Evolutionary conservation across 768 basidiomycete genomes (phyloP).

Genomic region (Hemileccinum rubropunctum): DNA sequence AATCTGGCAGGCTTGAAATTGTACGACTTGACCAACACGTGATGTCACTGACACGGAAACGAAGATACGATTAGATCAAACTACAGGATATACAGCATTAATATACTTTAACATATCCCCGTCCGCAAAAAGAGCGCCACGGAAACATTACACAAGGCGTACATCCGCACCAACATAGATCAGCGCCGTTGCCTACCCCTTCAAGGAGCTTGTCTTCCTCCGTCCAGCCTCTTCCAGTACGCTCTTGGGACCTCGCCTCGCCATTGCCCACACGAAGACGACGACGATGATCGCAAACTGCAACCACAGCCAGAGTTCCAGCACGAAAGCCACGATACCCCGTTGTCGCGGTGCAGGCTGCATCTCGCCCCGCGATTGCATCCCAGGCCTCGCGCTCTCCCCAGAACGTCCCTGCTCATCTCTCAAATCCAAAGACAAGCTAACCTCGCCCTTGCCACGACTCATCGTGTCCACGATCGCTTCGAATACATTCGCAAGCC

Average conservation of each 20-base stretch:
- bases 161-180: constrained; percentile 7
- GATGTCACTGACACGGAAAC: background rate
- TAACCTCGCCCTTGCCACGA: constrained; percentile 15
- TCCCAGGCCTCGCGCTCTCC: background rate
- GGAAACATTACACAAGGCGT: constrained; percentile 3
- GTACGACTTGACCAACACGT: no score
- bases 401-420: constrained; percentile 6
- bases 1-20: no score
- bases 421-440: constrained; percentile 8
- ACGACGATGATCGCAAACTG: constrained; percentile 74
- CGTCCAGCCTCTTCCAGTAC: constrained; percentile 51
- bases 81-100: constrained; percentile 20
- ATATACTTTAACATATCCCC: constrained; percentile 19
- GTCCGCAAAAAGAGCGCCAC: constrained; percentile 1
- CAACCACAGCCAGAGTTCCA: constrained; percentile 83
- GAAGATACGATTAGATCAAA: constrained; percentile 15
- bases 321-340: constrained; percentile 42
- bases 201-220: constrained; percentile 22
- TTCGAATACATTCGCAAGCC: constrained; percentile 43
- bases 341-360: constrained; percentile 27
- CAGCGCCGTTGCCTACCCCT: background rate
- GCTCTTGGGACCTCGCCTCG: constrained; percentile 69
- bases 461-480: constrained; percentile 43
- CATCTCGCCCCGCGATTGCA: constrained; percentile 5
- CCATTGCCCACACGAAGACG: constrained; percentile 81